Evolutionary conservation across 2,329 filamentous ascomycete genomes (phyloP).

Genomic region (Colletotrichum lini): DNA sequence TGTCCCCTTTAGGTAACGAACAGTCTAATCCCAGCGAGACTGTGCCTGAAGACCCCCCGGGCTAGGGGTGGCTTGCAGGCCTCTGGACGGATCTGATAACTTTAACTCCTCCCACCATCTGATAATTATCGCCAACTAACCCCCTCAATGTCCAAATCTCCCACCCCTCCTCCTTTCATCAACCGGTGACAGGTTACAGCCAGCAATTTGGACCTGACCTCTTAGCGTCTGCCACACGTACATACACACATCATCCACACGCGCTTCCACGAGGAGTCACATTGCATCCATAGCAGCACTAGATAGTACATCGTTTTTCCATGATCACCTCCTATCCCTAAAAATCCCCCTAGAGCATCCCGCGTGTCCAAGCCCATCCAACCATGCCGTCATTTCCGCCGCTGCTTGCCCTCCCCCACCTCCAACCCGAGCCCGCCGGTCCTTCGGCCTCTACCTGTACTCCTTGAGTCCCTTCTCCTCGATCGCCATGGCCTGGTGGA

Average conservation of each 20-base stretch:
- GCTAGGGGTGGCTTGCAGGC: constrained; percentile 37
- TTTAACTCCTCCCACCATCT: constrained; percentile 44
- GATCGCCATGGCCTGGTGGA: constrained; percentile 38
- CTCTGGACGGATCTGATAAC: constrained; percentile 44
- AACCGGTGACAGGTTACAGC: not conserved
- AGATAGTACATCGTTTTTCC: constrained; percentile 10
- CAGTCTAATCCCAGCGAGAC: constrained; percentile 13
- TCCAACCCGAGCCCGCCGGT: not conserved
- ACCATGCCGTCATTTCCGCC: constrained; percentile 36
- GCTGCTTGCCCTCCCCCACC: not conserved
- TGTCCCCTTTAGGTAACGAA: constrained; percentile 30
- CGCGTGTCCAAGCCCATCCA: constrained; percentile 21
- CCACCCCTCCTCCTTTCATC: not conserved
- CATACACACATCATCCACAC: not conserved
- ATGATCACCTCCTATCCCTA: constrained; percentile 13
- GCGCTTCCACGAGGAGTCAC: constrained; percentile 2
- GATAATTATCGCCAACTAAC: constrained; percentile 20
- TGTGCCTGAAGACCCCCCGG: constrained; percentile 19
- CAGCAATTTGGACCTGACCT: not conserved
- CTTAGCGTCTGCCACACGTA: not conserved
- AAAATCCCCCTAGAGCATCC: constrained; percentile 9
- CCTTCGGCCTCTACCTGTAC: not conserved
- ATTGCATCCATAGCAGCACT: constrained; percentile 14
- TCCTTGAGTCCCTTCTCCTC: constrained; percentile 5
- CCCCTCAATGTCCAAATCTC: not conserved